A percentile compares a stretch with the other conserved stretches of the same genome.
Evolutionary conservation across 2,329 filamentous ascomycete genomes (phyloP).

Genomic region (Nakataea oryzae): DNA sequence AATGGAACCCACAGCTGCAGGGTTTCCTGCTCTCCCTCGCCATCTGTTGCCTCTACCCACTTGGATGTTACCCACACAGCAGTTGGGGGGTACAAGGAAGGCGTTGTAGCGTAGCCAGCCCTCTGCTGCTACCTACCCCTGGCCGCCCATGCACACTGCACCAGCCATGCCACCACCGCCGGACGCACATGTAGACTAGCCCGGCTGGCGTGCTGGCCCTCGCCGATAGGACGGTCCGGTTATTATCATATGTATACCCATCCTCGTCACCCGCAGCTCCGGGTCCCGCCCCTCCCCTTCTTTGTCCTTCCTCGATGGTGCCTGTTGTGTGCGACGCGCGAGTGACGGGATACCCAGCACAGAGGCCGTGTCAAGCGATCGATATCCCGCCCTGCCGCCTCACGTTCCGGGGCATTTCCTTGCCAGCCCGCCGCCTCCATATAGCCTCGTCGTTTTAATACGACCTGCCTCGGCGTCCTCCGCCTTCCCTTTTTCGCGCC

Average conservation of each 20-base stretch:
- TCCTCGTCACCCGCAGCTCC: neutral
- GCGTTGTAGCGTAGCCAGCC: neutral
- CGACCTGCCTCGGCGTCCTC: neutral
- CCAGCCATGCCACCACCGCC: neutral
- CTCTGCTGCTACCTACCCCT: neutral
- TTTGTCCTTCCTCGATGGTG: neutral
- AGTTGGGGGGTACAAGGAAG: neutral
- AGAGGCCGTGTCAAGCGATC: neutral
- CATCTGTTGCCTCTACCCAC: neutral
- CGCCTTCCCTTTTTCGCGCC: neutral
- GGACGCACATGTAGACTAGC: neutral
- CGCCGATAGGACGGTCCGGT: neutral
- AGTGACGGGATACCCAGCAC: too few relatives aligned
- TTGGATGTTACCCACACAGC: neutral
- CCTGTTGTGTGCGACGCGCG: neutral
- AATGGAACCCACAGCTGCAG: slow-evolving; percentile 1
- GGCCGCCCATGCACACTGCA: neutral
- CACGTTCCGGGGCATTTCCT: neutral
- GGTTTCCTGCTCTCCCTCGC: neutral
- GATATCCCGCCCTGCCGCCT: neutral
- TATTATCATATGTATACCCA: neutral
- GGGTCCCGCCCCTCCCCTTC: neutral
- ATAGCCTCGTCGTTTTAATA: slow-evolving; percentile 4
- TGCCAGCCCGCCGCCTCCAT: neutral
- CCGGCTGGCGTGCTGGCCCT: neutral